Percentiles rank a stretch among this genome's conserved stretches.
phyloP scores from a whole-genome alignment of 2,329 filamentous ascomycete genomes.

The Colletotrichum sp. region DNA sequence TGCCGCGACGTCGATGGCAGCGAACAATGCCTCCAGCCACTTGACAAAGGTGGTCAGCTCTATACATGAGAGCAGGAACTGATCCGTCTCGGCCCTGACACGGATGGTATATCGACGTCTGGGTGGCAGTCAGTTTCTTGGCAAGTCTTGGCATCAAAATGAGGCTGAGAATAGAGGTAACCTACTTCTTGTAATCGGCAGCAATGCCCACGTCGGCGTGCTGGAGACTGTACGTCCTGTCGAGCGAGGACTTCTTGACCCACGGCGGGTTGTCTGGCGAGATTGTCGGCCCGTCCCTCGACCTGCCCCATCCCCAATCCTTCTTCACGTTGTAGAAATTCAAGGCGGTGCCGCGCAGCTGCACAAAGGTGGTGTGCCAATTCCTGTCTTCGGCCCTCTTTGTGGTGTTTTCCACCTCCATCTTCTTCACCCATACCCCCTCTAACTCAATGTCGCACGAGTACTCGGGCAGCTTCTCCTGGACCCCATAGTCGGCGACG shows the following conservation, averaged over 20 bases:
- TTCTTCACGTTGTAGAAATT: slow-evolving; percentile 69
- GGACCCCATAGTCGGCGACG: slow-evolving; percentile 6
- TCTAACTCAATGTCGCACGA: slow-evolving; percentile 60
- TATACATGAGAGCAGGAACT: slow-evolving; percentile 72
- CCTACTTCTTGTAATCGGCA: slow-evolving; percentile 72
- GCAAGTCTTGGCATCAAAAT: slow-evolving; percentile 11
- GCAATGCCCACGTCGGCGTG: slow-evolving; percentile 79
- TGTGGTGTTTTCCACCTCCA: slow-evolving; percentile 70
- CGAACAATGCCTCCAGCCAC: slow-evolving; percentile 72
- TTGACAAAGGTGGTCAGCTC: slow-evolving; percentile 69
- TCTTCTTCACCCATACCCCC: slow-evolving; percentile 65
- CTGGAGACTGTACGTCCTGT: slow-evolving; percentile 73
- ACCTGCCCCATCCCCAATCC: slow-evolving; percentile 55
- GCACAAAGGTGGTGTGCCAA: slow-evolving; percentile 68
- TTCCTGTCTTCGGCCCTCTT: slow-evolving; percentile 66
- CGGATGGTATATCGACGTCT: slow-evolving; percentile 71
- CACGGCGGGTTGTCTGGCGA: slow-evolving; percentile 56
- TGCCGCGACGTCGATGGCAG: slow-evolving; percentile 74
- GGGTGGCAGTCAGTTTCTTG: slow-evolving; percentile 13
- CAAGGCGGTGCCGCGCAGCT: slow-evolving; percentile 72
- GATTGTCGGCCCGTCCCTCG: slow-evolving; percentile 49
- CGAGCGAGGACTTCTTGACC: slow-evolving; percentile 58
- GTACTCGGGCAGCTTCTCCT: slow-evolving; percentile 59
- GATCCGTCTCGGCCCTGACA: slow-evolving; percentile 75
- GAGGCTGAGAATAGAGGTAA: slow-evolving; percentile 23